Conservation (phyloP, 148 eudicot genomes). For the Amaranthus palmeri region DNA sequence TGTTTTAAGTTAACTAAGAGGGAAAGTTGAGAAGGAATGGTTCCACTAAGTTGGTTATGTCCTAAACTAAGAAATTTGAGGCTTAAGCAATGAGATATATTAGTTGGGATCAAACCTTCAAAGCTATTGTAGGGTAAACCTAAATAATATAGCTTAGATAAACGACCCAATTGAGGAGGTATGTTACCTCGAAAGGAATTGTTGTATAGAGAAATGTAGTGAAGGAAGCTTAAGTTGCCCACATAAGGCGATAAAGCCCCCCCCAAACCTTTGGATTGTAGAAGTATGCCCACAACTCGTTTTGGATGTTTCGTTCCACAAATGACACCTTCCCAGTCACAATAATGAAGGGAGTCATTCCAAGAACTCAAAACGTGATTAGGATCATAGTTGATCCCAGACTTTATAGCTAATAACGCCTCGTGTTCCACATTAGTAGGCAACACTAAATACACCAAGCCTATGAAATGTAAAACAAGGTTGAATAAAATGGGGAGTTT, state of each 20-base stretch:
- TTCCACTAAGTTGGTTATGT: slow-evolving; percentile 5
- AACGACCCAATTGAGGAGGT: slow-evolving; percentile 15
- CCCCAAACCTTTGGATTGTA: neutral
- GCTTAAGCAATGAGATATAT: slow-evolving; percentile 6
- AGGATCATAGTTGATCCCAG: slow-evolving; percentile 3
- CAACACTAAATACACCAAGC: no score
- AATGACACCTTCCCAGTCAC: slow-evolving; percentile 18
- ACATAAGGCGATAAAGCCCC: slow-evolving; percentile 25
- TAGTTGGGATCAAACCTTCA: slow-evolving; percentile 19
- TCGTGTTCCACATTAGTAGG: neutral
- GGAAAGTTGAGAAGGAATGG: slow-evolving; percentile 7
- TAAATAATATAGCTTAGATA: neutral
- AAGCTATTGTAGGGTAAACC: neutral
- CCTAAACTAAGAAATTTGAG: neutral
- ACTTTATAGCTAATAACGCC: slow-evolving; percentile 11
- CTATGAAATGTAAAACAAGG: no score
- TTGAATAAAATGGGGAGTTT: no score
- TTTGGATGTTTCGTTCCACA: slow-evolving; percentile 15
- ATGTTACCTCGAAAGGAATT: slow-evolving; percentile 11
- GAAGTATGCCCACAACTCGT: slow-evolving; percentile 13
- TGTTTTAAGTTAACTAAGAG: neutral
- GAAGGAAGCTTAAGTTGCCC: slow-evolving; percentile 31
- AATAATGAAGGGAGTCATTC: neutral
- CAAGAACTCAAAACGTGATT: neutral
- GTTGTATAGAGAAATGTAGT: neutral